These are phyloP conservation scores for Rubus idaeus DNA, from an alignment of 306 rosid genomes.

Conservation along the genomic window DNA sequence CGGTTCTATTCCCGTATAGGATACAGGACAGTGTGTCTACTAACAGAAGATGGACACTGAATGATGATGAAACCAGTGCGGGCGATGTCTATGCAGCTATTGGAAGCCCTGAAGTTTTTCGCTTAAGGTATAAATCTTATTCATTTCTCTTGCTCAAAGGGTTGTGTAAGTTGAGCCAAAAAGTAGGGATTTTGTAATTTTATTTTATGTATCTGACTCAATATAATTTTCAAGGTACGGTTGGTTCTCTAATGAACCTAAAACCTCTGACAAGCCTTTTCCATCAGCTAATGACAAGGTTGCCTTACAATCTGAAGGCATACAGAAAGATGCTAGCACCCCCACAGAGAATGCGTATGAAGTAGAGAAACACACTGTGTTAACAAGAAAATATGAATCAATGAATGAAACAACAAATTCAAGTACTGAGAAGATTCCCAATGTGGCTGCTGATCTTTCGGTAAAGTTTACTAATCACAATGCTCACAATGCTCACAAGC, in stretches of 20 bases:
- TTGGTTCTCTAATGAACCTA: conserved; percentile 54
- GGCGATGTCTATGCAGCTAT: conserved; percentile 64
- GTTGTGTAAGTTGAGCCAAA: not conserved
- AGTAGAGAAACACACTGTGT: conserved; percentile 33
- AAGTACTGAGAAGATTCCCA: conserved; percentile 35
- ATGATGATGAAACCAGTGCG: conserved; percentile 51
- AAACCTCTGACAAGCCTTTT: conserved; percentile 28
- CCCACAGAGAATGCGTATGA: conserved; percentile 25
- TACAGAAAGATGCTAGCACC: conserved; percentile 27
- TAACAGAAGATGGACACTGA: conserved; percentile 62
- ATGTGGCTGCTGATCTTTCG: conserved; percentile 30
- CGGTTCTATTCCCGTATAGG: conserved; percentile 57
- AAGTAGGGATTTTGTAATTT: not conserved
- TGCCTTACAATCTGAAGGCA: conserved; percentile 29
- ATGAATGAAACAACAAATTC: conserved; percentile 34
- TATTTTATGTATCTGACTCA: conserved; percentile 31
- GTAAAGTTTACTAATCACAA: no score
- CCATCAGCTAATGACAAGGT: conserved; percentile 24
- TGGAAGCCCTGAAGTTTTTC: conserved; percentile 75
- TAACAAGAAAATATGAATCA: conserved; percentile 30
- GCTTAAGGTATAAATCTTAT: conserved; percentile 59
- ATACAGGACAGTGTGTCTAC: conserved; percentile 31
- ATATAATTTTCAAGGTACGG: conserved; percentile 66
- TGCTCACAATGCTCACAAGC: not conserved
- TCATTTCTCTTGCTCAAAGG: conserved; percentile 12